Conservation (phyloP, 441 rosid genomes). For the Syzygium malaccense region DNA sequence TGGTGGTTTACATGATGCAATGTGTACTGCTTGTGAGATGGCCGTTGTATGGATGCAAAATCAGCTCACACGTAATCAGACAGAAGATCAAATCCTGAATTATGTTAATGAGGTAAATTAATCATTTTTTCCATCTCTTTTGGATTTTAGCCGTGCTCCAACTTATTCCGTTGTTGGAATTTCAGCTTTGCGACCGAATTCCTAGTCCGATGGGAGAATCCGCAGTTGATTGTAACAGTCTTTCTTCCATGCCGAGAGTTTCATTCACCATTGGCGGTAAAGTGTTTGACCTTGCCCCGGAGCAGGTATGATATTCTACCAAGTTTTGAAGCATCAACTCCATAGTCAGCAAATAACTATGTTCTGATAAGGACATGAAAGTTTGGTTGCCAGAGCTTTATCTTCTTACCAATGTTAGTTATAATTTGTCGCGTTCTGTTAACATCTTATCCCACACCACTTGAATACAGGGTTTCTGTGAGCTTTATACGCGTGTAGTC, state of each 20-base stretch:
- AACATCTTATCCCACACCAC: not conserved
- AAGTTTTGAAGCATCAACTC: not conserved
- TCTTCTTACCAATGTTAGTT: not conserved
- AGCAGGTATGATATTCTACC: constrained; percentile 22
- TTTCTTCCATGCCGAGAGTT: constrained; percentile 38
- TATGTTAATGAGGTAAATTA: constrained; percentile 46
- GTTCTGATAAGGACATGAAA: not conserved
- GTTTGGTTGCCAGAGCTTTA: not conserved
- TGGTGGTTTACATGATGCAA: constrained; percentile 25
- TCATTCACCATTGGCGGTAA: constrained; percentile 48
- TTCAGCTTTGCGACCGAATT: constrained; percentile 47
- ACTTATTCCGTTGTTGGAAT: constrained; percentile 10
- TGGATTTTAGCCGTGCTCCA: not conserved
- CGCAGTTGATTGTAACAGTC: constrained; percentile 35
- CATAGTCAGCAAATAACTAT: not conserved
- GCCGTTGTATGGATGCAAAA: constrained; percentile 62
- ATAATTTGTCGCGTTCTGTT: not conserved
- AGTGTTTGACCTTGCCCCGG: constrained; percentile 43
- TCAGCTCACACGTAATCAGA: constrained; percentile 33
- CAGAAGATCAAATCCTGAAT: constrained; percentile 46
- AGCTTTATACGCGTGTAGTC: not conserved
- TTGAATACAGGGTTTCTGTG: not conserved
- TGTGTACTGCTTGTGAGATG: constrained; percentile 61
- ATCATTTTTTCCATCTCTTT: not conserved
- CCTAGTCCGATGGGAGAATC: constrained; percentile 54